Conservation (phyloP, 2,329 filamentous ascomycete species). For the Elsinoe fawcettii region DNA sequence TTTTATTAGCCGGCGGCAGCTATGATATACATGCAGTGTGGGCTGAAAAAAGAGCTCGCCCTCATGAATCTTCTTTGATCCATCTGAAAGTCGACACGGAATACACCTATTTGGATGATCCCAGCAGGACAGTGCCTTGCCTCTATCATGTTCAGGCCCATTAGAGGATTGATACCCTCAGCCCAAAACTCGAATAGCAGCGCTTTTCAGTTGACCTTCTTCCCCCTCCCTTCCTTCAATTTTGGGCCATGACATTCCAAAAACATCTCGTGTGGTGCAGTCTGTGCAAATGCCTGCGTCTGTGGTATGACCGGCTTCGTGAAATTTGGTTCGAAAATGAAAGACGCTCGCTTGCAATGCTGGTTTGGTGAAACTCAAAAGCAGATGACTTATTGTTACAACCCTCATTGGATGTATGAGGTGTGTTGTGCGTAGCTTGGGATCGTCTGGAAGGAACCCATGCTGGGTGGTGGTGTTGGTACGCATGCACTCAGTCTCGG, state of each 20-base stretch:
- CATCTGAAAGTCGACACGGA: neutral
- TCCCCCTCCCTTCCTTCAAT: neutral
- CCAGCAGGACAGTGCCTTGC: neutral
- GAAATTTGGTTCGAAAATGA: conserved; percentile 21
- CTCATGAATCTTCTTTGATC: neutral
- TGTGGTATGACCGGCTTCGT: conserved; percentile 14
- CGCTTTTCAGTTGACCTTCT: neutral
- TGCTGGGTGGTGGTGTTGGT: conserved; percentile 29
- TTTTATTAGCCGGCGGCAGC: conserved; percentile 13
- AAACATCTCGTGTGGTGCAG: conserved; percentile 8
- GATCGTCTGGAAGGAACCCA: conserved; percentile 20
- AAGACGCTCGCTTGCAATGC: conserved; percentile 27
- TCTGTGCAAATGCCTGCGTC: conserved; percentile 16
- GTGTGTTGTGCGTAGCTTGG: conserved; percentile 16
- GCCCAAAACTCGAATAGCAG: neutral
- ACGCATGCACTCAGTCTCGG: conserved; percentile 23
- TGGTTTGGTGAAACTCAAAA: conserved; percentile 14
- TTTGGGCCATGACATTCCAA: conserved; percentile 3
- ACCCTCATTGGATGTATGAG: conserved; percentile 16
- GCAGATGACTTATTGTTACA: conserved; percentile 14
- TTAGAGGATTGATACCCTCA: neutral
- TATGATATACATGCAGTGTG: conserved; percentile 10
- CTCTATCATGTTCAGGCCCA: neutral
- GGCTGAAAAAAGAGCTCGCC: neutral
- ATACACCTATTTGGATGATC: neutral